These are phyloP conservation scores for Aquilaria yunnanensis DNA, from an alignment of 345 rosid species.

Conservation along the genomic window DNA sequence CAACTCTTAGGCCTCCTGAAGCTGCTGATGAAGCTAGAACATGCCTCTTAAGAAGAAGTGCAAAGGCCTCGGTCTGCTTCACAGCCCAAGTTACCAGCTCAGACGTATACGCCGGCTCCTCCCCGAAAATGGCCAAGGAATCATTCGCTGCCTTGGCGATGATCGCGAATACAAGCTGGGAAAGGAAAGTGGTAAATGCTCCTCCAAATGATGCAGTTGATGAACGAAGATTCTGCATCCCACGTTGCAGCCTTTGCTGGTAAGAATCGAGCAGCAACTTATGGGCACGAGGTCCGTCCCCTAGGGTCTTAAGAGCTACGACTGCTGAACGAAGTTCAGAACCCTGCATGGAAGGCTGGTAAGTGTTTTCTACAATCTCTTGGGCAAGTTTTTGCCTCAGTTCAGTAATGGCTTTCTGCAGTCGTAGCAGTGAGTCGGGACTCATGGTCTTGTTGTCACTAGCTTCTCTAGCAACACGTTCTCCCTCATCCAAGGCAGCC, in stretches of 20 bases:
- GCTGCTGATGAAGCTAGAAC: conserved; percentile 74
- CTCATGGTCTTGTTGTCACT: conserved; percentile 31
- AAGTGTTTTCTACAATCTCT: conserved; percentile 57
- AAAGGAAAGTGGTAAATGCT: conserved; percentile 52
- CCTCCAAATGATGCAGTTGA: conserved; percentile 47
- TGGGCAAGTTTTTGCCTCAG: conserved; percentile 67
- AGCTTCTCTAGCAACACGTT: conserved; percentile 41
- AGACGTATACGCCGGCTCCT: conserved; percentile 76
- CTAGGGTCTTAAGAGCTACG: conserved; percentile 64
- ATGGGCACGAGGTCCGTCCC: conserved; percentile 82
- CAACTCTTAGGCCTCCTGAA: conserved; percentile 61
- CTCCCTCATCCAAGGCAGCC: conserved; percentile 73
- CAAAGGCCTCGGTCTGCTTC: conserved; percentile 57
- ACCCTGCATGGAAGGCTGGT: conserved; percentile 63
- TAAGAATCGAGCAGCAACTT: conserved; percentile 65
- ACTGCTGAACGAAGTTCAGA: conserved; percentile 67
- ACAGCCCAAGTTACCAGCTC: conserved; percentile 98
- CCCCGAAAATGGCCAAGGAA: conserved; percentile 65
- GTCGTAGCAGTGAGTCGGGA: conserved; percentile 25
- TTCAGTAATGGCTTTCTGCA: conserved; percentile 46
- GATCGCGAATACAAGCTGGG: conserved; percentile 74
- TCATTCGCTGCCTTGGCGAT: conserved; percentile 83
- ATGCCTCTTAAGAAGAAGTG: conserved; percentile 57
- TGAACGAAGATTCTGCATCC: conserved; percentile 44
- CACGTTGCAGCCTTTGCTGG: conserved; percentile 46